These are phyloP conservation scores for Suhomyces pyralidae DNA, from an alignment of 805 yeast genomes.

Conservation along the genomic window DNA sequence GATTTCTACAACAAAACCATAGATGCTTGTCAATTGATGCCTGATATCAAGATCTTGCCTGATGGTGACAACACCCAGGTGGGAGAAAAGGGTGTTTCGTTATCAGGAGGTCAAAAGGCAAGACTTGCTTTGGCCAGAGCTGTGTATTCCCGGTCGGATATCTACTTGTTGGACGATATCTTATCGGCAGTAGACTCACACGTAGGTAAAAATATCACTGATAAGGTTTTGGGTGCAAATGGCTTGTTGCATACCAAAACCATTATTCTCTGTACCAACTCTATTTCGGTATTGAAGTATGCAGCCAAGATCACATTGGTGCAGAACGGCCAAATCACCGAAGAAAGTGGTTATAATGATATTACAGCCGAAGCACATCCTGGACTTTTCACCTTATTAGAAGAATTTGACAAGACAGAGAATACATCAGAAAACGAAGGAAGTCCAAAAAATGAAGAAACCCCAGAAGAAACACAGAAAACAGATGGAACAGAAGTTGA, in stretches of 20 bases:
- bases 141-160: conserved; percentile 25
- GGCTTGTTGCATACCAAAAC: conserved; percentile 26
- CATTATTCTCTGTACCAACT: conserved; percentile 25
- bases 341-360: conserved; percentile 13
- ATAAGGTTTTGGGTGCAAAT: conserved; percentile 20
- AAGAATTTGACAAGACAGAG: conserved; percentile 30
- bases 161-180: conserved; percentile 25
- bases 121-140: conserved; percentile 29
- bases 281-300: conserved; percentile 21
- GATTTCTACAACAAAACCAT: conserved; percentile 20
- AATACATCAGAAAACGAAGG: neutral
- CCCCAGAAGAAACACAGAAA: neutral
- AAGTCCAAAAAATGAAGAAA: neutral
- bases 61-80: conserved; percentile 27
- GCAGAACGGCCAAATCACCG: conserved; percentile 18
- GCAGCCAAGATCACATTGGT: conserved; percentile 20
- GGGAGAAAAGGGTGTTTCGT: conserved; percentile 29
- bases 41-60: conserved; percentile 25
- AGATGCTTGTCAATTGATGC: conserved; percentile 23
- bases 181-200: conserved; percentile 29
- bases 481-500: too few relatives aligned
- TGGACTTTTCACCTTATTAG: conserved; percentile 31
- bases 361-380: conserved; percentile 17
- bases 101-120: conserved; percentile 31
- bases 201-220: conserved; percentile 25